Evolutionary conservation across 345 rosid genomes (phyloP).

Genomic region (rapeseed (Brassica napus)): Da-Ae NC_063441.1:11426501-11427000

Average conservation of each 20-base stretch:
- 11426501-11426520: not conserved
- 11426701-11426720: conserved; percentile 66
- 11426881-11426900: conserved; percentile 77
- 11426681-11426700: conserved; percentile 47
- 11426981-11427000: conserved; percentile 93
- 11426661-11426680: conserved; percentile 5
- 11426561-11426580: not conserved
- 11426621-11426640: not conserved
- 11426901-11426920: conserved; percentile 45
- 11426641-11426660: conserved; percentile 36
- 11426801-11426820: not conserved
- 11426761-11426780: not conserved
- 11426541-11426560: too few relatives aligned
- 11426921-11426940: conserved; percentile 43
- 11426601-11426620: conserved; percentile 10
- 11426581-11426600: not conserved
- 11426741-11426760: conserved; percentile 55
- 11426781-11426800: conserved; percentile 13
- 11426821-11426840: not conserved
- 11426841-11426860: not conserved
- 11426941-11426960: conserved; percentile 82
- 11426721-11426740: conserved; percentile 72
- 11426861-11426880: conserved; percentile 51
- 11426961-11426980: conserved; percentile 78
- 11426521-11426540: not conserved